Evolutionary conservation across 176 grass and related monocot species (phyloP), one percentile per base, ranked within the genome.

Genomic region (Leersia perrieri): DNA sequence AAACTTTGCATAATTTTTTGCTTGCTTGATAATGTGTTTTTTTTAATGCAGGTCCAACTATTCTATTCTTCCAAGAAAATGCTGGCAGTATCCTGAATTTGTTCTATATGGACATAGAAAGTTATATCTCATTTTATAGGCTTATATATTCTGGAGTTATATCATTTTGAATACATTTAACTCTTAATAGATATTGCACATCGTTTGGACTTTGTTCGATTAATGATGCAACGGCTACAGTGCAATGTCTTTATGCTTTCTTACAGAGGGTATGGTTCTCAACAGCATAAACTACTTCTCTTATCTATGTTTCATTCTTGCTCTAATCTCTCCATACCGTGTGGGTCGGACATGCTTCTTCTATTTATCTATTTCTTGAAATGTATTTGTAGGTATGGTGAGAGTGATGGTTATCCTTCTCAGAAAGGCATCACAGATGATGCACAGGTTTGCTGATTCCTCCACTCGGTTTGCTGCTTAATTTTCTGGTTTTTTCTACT

Each of bases 241-340:
- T 99, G 97, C 97, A 99, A 99, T 90, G 93, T 93, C n/a, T 95
- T 99, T 82, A 99, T 99, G 97, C 97, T 99, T 93, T 99, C 97
- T 74, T 99, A 99, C 64, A 89, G 97, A 88, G 97, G 97, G 97
- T 99, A 91, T 88, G 76, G 1, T 81, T 84, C 38, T 78, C 60
- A 47, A 38, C 77, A 57, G 57, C 27, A n/a, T 67, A 31, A 72
- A 80, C 47, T 29, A 58, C 12, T 81, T 70, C 64, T 75, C 0
- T 70, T 80, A 70, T 65, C 30, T 33, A 64, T n/a, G 27, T 85
- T 65, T 28, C 36, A 32, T 75, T 74, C 5, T 62, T 45, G 34
- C 67, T 60, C 27, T 4, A 73, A 60, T 32, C n/a, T 47, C 79
- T 80, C 49, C 53, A 64, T 44, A 63, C 25, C 9, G 15, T 62